Evolutionary conservation across 331 rosid species (phyloP), one percentile per base, ranked within the genome.

Genomic region (Phaseolus coccineus): DNA sequence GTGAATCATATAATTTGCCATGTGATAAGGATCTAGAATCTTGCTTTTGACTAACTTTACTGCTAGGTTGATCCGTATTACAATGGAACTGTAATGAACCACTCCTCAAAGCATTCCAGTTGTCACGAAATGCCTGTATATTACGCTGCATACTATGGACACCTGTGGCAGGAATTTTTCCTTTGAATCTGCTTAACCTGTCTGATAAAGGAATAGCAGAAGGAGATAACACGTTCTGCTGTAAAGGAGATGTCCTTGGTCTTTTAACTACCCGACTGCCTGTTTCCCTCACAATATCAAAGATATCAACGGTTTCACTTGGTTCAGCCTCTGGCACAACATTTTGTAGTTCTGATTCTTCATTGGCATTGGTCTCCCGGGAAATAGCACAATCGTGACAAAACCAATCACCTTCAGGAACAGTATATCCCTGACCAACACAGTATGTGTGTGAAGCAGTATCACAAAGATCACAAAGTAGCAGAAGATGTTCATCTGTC

Each of bases 391-490:
- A 92, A 58, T 87, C 90, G 48, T 35, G 87, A 74, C 97, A 92
- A 88, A 86, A 92, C 97, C 97, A 94, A 86, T 94, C 97, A 35
- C 91, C 97, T 82, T 94, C 93, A 1, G 98, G 97, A 35, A 91
- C 86, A 15, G 85, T 84, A 57, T 71, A 35, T 24, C 97, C 98
- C 30, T 92, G 80, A 80, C 97, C 98, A 79, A 86, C 91, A 55
- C 98, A 94, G 64, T 77, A 94, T 8, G 98, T 83, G 79, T 94
- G 97, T 51, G 97, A 83, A 73, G 91, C 91, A 14, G 89, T 71
- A 48, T 88, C 92, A 47, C 97, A 92, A 68, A 86, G 87, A 81
- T 92, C 91, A 82, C 98, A 94, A 5, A 92, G 86, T 51, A 94
- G 77, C 55, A 91, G 53, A 69, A 87, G 87, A 82, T 71, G 70